Percentiles rank a stretch among this genome's conserved stretches.
Conservation (phyloP, 192 early-diverging fungal species). For the Glomus cerebriforme region DNA sequence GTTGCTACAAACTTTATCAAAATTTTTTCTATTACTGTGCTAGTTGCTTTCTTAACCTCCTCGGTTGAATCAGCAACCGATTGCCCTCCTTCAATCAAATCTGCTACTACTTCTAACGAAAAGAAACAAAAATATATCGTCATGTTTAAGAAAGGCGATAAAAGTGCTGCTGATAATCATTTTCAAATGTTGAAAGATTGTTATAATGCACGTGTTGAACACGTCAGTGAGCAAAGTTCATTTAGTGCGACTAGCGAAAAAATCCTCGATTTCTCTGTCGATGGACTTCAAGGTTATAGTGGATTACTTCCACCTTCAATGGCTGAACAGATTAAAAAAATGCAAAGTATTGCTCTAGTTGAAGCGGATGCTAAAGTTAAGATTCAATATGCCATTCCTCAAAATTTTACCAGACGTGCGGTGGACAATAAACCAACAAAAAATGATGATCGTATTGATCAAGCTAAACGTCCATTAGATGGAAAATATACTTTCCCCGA, state of each 20-base stretch:
- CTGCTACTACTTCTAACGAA: not conserved
- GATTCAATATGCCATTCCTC: not conserved
- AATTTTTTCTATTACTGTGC: not conserved
- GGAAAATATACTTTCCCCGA: constrained; percentile 73
- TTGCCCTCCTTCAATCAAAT: not conserved
- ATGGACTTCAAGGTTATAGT: not conserved
- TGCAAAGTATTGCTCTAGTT: not conserved
- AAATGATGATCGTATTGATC: constrained; percentile 14
- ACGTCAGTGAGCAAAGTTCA: not conserved
- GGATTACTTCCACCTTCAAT: not conserved
- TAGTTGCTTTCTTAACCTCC: not conserved
- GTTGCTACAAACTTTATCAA: not conserved
- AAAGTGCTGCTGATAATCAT: not conserved
- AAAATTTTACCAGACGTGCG: not conserved
- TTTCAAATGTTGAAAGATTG: not conserved
- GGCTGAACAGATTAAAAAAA: not conserved
- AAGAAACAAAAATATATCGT: not conserved
- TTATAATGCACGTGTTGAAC: not conserved
- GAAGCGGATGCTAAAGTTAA: not conserved
- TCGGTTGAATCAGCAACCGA: not conserved
- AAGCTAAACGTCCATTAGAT: not conserved
- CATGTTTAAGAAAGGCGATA: not conserved
- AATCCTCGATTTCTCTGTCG: no score
- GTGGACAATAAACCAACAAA: not conserved
- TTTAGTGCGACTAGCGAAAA: not conserved